phyloP scores from a whole-genome alignment of 202 grass and related monocot species.

The Saccharum hybrid region DNA sequence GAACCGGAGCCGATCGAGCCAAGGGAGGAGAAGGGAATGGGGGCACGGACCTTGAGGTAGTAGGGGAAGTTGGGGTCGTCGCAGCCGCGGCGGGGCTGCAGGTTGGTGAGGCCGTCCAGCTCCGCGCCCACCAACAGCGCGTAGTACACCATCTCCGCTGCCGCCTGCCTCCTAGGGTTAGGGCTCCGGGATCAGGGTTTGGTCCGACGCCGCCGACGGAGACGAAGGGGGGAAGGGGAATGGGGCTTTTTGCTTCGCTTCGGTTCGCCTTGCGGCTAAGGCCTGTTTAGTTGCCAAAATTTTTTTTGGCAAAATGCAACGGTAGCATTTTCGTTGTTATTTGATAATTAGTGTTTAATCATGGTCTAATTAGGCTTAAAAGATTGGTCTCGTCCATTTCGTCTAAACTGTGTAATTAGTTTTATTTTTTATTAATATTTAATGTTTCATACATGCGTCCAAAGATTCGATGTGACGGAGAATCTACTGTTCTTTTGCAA shows the following conservation, averaged over 20 bases:
- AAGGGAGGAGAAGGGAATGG: background rate
- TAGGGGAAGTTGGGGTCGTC: slow-evolving; percentile 77
- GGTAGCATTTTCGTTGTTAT: too few relatives aligned
- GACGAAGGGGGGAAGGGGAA: background rate
- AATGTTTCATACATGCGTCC: too few relatives aligned
- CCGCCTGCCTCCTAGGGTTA: slow-evolving; percentile 31
- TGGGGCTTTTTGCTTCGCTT: background rate
- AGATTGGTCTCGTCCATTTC: too few relatives aligned
- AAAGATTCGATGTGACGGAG: too few relatives aligned
- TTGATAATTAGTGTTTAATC: too few relatives aligned
- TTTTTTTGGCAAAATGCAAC: too few relatives aligned
- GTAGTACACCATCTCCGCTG: slow-evolving; percentile 76
- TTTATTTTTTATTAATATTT: too few relatives aligned
- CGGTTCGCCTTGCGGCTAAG: background rate
- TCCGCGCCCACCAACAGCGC: slow-evolving; percentile 73
- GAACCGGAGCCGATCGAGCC: background rate
- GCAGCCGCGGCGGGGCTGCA: slow-evolving; percentile 77
- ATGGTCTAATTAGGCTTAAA: too few relatives aligned
- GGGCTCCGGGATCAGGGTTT: background rate
- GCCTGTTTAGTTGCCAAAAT: too few relatives aligned
- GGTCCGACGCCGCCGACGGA: slow-evolving; percentile 12
- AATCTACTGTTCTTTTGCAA: too few relatives aligned
- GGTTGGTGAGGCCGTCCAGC: slow-evolving; percentile 81
- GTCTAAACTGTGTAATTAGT: too few relatives aligned
- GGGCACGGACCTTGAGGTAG: slow-evolving; percentile 73